Evolutionary conservation across 1,284 basidiomycete genomes (phyloP).

Genomic region (Bjerkandera adusta): DNA sequence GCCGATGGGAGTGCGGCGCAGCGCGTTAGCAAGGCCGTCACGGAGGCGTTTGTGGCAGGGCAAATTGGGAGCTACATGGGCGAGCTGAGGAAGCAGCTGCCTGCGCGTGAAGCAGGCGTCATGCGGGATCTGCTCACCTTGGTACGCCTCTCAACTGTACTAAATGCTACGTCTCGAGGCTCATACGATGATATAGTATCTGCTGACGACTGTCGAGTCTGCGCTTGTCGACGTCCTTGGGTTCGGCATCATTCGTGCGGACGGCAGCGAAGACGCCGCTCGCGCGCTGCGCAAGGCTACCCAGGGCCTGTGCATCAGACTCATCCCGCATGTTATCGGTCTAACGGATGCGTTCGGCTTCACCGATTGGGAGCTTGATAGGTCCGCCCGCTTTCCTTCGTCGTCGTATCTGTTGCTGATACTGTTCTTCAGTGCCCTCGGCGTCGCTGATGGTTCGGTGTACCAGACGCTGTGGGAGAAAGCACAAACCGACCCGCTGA

Average conservation of each 20-base stretch:
- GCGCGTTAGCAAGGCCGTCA: slow-evolving; percentile 59
- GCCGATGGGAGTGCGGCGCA: slow-evolving; percentile 54
- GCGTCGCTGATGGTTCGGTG: slow-evolving; percentile 64
- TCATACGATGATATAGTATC: slow-evolving; percentile 42
- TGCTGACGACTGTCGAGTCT: slow-evolving; percentile 57
- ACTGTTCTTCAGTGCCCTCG: slow-evolving; percentile 46
- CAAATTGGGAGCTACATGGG: slow-evolving; percentile 50
- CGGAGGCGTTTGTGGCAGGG: slow-evolving; percentile 64
- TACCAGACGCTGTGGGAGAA: slow-evolving; percentile 69
- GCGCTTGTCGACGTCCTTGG: slow-evolving; percentile 58
- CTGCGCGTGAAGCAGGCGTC: slow-evolving; percentile 31
- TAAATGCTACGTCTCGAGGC: neutral
- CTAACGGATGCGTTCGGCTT: slow-evolving; percentile 77
- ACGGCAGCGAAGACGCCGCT: slow-evolving; percentile 24
- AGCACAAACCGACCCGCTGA: slow-evolving; percentile 66
- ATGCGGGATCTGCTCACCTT: slow-evolving; percentile 47
- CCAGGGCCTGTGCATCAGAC: slow-evolving; percentile 42
- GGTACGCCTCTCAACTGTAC: slow-evolving; percentile 36
- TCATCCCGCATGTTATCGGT: slow-evolving; percentile 69
- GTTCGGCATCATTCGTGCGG: slow-evolving; percentile 40
- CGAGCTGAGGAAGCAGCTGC: slow-evolving; percentile 26
- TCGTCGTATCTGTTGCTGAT: neutral
- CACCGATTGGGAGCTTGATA: slow-evolving; percentile 76
- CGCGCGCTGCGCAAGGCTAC: slow-evolving; percentile 55
- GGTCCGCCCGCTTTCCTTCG: slow-evolving; percentile 35